These are phyloP conservation scores for Pseudopithomyces chartarum DNA, from an alignment of 2,329 filamentous ascomycete species.

Conservation along the genomic window DNA sequence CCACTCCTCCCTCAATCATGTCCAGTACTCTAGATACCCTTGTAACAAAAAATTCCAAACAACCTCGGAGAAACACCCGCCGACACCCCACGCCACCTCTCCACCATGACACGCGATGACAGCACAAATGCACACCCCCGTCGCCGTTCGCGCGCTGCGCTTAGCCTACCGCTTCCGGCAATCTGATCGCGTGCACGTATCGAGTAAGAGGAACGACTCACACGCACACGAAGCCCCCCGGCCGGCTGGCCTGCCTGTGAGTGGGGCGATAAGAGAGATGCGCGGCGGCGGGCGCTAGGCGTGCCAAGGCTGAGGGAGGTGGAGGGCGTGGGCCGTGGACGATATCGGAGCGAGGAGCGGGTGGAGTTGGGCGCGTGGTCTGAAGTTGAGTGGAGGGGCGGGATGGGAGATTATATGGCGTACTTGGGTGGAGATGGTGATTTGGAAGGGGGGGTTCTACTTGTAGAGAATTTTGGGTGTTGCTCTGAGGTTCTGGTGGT, in stretches of 20 bases:
- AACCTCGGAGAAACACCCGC: neutral
- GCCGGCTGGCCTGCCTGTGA: too few relatives aligned
- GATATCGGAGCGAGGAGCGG: slow-evolving; percentile 4
- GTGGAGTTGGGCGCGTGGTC: neutral
- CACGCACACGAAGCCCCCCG: too few relatives aligned
- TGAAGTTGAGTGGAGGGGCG: neutral
- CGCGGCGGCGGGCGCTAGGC: neutral
- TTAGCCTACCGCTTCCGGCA: neutral
- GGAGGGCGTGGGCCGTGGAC: neutral
- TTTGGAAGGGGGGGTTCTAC: neutral
- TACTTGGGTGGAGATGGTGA: too few relatives aligned
- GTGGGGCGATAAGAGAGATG: neutral
- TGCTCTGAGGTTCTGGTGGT: too few relatives aligned
- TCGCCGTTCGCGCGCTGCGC: neutral
- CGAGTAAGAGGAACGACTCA: slow-evolving; percentile 8
- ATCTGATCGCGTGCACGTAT: slow-evolving; percentile 11
- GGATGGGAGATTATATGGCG: too few relatives aligned
- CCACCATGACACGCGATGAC: slow-evolving; percentile 4
- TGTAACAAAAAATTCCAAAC: neutral
- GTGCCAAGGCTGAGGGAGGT: neutral
- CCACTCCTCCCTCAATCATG: neutral
- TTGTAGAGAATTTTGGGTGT: neutral
- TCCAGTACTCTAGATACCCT: too few relatives aligned
- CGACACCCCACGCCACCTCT: neutral
- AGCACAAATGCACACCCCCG: neutral